phyloP scores from a whole-genome alignment of 257 asterid genomes.

The Osmanthus fragrans region DNA sequence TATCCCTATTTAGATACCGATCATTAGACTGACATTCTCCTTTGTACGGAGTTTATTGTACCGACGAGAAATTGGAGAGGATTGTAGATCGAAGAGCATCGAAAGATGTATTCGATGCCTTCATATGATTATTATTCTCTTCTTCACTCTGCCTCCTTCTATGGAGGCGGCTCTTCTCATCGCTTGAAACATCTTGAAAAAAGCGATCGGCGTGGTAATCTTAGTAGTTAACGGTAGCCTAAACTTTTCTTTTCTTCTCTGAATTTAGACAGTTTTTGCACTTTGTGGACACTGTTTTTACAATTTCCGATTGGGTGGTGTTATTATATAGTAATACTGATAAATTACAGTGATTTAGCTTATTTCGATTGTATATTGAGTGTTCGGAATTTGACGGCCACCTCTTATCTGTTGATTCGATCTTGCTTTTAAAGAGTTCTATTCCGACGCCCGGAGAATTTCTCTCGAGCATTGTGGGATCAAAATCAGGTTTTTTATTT shows the following conservation, averaged over 20 bases:
- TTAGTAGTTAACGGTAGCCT: conserved; percentile 63
- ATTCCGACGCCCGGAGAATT: conserved; percentile 9
- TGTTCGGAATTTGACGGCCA: conserved; percentile 17
- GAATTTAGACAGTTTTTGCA: conserved; percentile 12
- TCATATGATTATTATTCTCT: conserved; percentile 33
- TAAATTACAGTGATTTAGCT: conserved; percentile 14
- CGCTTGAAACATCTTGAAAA: conserved; percentile 72
- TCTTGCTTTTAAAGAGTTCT: background rate
- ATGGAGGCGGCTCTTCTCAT: conserved; percentile 63
- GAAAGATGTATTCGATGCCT: conserved; percentile 94
- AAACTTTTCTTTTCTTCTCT: background rate
- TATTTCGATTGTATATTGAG: conserved; percentile 20
- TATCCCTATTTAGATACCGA: background rate
- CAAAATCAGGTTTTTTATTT: conserved; percentile 8
- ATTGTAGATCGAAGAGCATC: conserved; percentile 70
- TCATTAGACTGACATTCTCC: background rate
- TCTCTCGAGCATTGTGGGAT: conserved; percentile 12
- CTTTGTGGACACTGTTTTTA: conserved; percentile 19
- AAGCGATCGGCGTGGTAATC: conserved; percentile 75
- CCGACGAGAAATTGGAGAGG: conserved; percentile 28
- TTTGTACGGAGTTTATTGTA: background rate
- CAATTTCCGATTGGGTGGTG: conserved; percentile 27
- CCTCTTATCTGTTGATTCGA: conserved; percentile 23
- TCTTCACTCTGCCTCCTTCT: conserved; percentile 40
- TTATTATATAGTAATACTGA: conserved; percentile 22